Evolutionary conservation across 2,329 filamentous ascomycete genomes (phyloP).

Genomic region (Colletotrichum paranaense): DNA sequence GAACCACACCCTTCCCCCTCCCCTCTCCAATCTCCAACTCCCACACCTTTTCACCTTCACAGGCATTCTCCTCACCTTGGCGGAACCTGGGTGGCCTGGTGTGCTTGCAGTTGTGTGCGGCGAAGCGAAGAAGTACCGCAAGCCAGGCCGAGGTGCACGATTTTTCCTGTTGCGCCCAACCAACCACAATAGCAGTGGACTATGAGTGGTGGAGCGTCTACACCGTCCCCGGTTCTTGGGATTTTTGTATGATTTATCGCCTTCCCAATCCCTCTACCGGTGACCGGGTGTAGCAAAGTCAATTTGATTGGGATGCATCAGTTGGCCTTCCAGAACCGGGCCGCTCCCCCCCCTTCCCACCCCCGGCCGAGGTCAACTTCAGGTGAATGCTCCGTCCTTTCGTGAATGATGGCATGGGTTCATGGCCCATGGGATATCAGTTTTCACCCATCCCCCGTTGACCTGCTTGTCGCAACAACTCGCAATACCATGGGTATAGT

Average conservation of each 20-base stretch:
- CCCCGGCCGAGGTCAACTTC: background rate
- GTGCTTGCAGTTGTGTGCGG: background rate
- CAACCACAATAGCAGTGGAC: background rate
- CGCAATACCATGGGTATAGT: background rate
- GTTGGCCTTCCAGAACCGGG: background rate
- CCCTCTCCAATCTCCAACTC: slow-evolving; percentile 4
- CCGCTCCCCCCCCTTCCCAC: background rate
- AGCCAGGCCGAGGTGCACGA: background rate
- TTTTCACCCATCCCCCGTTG: slow-evolving; percentile 9
- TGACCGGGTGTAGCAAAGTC: slow-evolving; percentile 23
- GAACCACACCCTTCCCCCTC: background rate
- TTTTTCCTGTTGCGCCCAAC: background rate
- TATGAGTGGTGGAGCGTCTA: background rate
- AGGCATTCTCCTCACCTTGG: background rate
- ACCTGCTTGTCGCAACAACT: background rate
- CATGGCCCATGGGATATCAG: background rate
- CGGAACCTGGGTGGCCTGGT: background rate
- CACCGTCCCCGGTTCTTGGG: slow-evolving; percentile 29
- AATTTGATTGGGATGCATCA: slow-evolving; percentile 26
- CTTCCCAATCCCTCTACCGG: slow-evolving; percentile 32
- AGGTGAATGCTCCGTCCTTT: slow-evolving; percentile 16
- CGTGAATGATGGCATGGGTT: background rate
- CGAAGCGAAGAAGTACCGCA: slow-evolving; percentile 5
- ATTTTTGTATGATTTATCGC: slow-evolving; percentile 1
- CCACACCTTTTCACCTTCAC: background rate